These are phyloP conservation scores for Spizellomyces punctatus DNA, from an alignment of 192 early-diverging fungal genomes.

Conservation along the genomic window DNA sequence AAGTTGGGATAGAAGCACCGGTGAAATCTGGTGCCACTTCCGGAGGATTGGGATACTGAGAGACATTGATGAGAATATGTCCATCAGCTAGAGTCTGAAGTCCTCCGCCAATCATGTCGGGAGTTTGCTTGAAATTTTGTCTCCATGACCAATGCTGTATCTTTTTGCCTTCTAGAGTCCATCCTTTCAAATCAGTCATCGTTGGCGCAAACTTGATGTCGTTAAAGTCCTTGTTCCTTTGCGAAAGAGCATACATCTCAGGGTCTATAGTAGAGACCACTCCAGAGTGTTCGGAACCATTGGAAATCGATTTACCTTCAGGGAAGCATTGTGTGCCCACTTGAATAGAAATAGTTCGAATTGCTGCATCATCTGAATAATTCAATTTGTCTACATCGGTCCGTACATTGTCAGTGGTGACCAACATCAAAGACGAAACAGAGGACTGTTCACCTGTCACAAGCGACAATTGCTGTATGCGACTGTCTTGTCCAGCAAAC, in stretches of 20 bases:
- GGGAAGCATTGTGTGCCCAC: too few species aligned
- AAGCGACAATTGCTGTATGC: constrained; percentile 9
- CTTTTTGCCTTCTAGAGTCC: constrained; percentile 7
- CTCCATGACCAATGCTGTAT: constrained; percentile 17
- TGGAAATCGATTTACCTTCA: too few species aligned
- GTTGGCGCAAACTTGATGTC: constrained; percentile 4
- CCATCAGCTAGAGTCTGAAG: constrained; percentile 13
- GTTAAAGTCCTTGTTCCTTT: background rate
- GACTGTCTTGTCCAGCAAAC: constrained; percentile 7
- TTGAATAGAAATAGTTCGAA: too few species aligned
- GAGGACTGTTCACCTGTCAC: constrained; percentile 15
- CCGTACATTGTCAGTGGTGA: background rate
- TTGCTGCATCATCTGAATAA: too few species aligned
- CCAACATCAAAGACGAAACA: too few species aligned
- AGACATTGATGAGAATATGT: constrained; percentile 7
- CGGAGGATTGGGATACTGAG: constrained; percentile 17
- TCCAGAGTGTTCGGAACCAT: too few species aligned
- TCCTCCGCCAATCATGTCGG: constrained; percentile 19
- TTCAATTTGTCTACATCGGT: too few species aligned
- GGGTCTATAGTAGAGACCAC: constrained; percentile 7
- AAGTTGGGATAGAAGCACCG: background rate
- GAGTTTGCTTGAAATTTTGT: too few species aligned
- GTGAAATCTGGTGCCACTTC: constrained; percentile 1
- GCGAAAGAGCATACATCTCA: constrained; percentile 12
- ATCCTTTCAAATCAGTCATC: constrained; percentile 2